phyloP scores from a whole-genome alignment of 768 basidiomycete species.

The Russula olivacea region DNA sequence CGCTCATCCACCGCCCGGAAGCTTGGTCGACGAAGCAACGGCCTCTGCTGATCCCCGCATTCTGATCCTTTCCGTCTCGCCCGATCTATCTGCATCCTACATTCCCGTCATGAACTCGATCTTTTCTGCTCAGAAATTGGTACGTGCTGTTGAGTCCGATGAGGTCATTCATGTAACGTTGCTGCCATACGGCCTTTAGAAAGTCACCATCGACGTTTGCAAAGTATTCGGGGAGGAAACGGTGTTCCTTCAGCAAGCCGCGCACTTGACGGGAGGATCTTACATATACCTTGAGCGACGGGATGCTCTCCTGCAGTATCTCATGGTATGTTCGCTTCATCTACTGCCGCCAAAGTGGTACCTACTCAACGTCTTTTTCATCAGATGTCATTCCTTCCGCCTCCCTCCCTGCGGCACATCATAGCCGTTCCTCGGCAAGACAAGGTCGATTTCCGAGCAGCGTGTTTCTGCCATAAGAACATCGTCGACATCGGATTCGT shows the following conservation, averaged over 20 bases:
- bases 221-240: constrained; percentile 86
- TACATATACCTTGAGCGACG: constrained; percentile 81
- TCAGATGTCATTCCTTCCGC: constrained; percentile 83
- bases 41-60: constrained; percentile 50
- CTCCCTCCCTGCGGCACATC: constrained; percentile 63
- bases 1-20: constrained; percentile 33
- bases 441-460: constrained; percentile 92
- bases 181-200: constrained; percentile 42
- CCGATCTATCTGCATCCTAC: constrained; percentile 84
- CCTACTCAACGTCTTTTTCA: constrained; percentile 12
- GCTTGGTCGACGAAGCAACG: constrained; percentile 32
- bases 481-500: constrained; percentile 97
- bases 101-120: constrained; percentile 99
- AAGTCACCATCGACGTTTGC: constrained; percentile 94
- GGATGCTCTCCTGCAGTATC: constrained; percentile 86
- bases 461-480: constrained; percentile 97
- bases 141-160: constrained; percentile 34
- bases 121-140: constrained; percentile 97
- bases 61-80: constrained; percentile 84
- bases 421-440: constrained; percentile 90
- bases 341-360: constrained; percentile 1
- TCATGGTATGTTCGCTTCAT: constrained; percentile 49
- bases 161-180: not conserved
- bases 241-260: constrained; percentile 95
- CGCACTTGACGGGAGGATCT: constrained; percentile 90